Evolutionary conservation across 768 basidiomycete species (phyloP).

Genomic region (Dacryopinax spathularia): DNA sequence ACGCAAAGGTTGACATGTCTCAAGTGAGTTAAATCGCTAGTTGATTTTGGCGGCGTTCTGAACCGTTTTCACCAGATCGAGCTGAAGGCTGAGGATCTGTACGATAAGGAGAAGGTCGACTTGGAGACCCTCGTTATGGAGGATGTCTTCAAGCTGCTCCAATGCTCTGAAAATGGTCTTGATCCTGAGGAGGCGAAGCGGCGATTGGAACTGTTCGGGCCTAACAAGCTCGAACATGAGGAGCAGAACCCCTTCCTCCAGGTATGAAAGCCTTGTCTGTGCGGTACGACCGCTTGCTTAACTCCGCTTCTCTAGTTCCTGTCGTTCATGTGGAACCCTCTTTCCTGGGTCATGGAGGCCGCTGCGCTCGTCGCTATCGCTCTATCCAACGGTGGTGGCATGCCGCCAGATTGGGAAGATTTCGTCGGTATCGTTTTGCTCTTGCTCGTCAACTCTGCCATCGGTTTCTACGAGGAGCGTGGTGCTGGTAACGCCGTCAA

Average conservation of each 20-base stretch:
- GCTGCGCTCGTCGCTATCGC: conserved; percentile 89
- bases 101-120: conserved; percentile 99
- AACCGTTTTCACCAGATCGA: too few relatives aligned
- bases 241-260: conserved; percentile 86
- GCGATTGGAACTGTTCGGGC: conserved; percentile 86
- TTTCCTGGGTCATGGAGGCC: conserved; percentile 99
- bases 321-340: conserved; percentile 99
- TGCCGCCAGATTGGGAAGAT: conserved; percentile 91
- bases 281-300: not conserved
- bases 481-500: conserved; percentile 98
- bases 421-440: conserved; percentile 92
- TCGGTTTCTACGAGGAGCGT: conserved; percentile 96
- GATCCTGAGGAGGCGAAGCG: conserved; percentile 55
- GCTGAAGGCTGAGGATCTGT: conserved; percentile 82
- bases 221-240: conserved; percentile 84
- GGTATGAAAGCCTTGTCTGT: conserved; percentile 29
- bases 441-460: conserved; percentile 84
- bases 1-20: conserved; percentile 80
- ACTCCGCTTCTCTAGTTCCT: conserved; percentile 43
- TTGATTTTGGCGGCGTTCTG: too few relatives aligned
- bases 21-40: too few relatives aligned
- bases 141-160: conserved; percentile 91
- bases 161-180: conserved; percentile 76
- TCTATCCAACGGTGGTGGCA: conserved; percentile 77
- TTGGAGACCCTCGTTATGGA: conserved; percentile 92